A percentile compares a stretch with the other conserved stretches of the same genome.
Conservation (phyloP, 2,329 filamentous ascomycete genomes). For the Pseudogymnoascus sp. region DNA sequence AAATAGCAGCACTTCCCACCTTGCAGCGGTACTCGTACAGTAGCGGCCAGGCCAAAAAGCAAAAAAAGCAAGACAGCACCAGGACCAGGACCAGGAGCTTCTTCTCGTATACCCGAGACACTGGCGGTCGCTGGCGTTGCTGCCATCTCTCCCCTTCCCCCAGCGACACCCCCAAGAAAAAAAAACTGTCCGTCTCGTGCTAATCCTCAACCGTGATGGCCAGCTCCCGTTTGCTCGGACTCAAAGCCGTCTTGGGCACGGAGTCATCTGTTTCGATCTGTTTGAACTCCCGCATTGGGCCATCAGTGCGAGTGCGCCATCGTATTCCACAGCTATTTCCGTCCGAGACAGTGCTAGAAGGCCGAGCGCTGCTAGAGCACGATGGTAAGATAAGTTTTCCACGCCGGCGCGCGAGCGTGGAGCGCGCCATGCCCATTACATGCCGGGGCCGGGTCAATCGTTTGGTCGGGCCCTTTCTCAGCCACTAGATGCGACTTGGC, state of each 20-base stretch:
- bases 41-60: not conserved
- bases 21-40: constrained; percentile 2
- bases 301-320: not conserved
- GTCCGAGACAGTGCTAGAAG: constrained; percentile 6
- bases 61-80: too few species aligned
- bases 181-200: not conserved
- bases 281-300: not conserved
- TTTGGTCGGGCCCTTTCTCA: not conserved
- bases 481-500: not conserved
- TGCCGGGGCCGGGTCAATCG: not conserved
- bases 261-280: not conserved
- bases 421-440: not conserved
- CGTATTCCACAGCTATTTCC: constrained; percentile 1
- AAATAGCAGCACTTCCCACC: not conserved
- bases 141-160: not conserved
- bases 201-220: not conserved
- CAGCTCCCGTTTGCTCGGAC: not conserved
- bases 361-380: not conserved
- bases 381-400: not conserved
- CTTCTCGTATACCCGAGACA: constrained; percentile 8
- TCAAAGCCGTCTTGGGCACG: not conserved
- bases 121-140: not conserved
- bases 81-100: too few species aligned
- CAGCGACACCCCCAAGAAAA: not conserved
- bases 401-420: not conserved